Base-by-base conservation (phyloP, 345 rosid genomes). In the Euclidium syriacum region DNA sequence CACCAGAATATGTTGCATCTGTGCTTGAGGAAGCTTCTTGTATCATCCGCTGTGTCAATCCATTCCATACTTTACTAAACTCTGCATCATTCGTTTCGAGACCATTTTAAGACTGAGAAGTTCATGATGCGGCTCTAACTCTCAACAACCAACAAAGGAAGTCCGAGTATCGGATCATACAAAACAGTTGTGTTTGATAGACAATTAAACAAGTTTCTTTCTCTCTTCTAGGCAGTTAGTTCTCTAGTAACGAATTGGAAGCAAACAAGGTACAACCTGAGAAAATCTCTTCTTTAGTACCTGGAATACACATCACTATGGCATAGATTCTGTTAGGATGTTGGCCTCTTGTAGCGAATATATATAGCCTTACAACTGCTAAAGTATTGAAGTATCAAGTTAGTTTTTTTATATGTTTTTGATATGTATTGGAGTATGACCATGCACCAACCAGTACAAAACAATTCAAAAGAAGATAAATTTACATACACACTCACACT, bases 161-260 rank as follows among this genome's bases (percentile, higher is more conserved):
- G 43, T 73, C 38, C 0, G 78, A 71, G 52, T 76, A 76, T 0
- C 73, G 60, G 10, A 80, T 0, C 56, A 59, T 23, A 56, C 81
- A n/a, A 83, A 64, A 54, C 2, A 4, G 35, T 49, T 8, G 6
- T 4, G n/a, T 49, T 26, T 26, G 11, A 1, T 15, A 1, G 0
- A 33, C 53, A 49, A 7, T 0, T 1, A 5, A 2, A n/a, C n/a
- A 1, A 26, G 77, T 50, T 23, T 24, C 15, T 46, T 52, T 77
- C 8, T 62, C 14, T 11, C 0, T 22, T 0, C n/a, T n/a, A n/a
- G n/a, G n/a, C n/a, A 46, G 75, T 41, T 85, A 79, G 0, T 0
- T 12, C 8, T 19, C 15, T 14, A 12, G 0, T 29, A 74, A 11
- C 0, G 58, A 0, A 0, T 8, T 8, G 5, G 63, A n/a, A 0